Evolutionary conservation across 148 eudicot genomes (phyloP).

Genomic region (Fagopyrum tataricum): DNA sequence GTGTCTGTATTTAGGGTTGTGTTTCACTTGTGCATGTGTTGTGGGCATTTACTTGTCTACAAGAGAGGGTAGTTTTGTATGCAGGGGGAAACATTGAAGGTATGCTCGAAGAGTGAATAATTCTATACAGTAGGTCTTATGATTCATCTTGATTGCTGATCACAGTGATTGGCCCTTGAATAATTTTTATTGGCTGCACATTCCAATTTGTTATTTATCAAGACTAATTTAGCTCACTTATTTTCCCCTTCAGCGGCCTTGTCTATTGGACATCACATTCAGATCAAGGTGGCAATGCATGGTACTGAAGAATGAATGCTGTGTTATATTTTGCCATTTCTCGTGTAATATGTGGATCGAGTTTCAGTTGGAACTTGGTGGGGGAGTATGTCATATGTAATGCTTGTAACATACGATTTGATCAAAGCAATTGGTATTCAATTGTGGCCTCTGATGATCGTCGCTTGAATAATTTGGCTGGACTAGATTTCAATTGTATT

Average conservation of each 20-base stretch:
- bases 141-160: too few species aligned
- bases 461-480: background rate
- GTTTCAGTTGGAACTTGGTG: slow-evolving; percentile 4
- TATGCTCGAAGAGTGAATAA: too few species aligned
- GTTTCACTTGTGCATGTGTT: background rate
- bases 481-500: background rate
- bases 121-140: too few species aligned
- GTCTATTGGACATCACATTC: slow-evolving; percentile 82
- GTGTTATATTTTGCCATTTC: slow-evolving; percentile 4
- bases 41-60: background rate
- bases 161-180: too few species aligned
- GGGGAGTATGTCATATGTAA: slow-evolving; percentile 22
- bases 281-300: slow-evolving; percentile 27
- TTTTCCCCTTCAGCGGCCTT: slow-evolving; percentile 62
- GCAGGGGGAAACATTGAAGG: background rate
- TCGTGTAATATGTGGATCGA: slow-evolving; percentile 9
- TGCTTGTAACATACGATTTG: slow-evolving; percentile 25
- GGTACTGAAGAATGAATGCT: slow-evolving; percentile 14
- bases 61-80: background rate
- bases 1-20: background rate
- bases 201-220: background rate
- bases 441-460: background rate
- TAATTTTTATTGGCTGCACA: background rate
- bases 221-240: background rate
- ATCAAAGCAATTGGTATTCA: background rate